Conservation (phyloP, 768 basidiomycete species). For the Multifurca ochricompacta region DNA sequence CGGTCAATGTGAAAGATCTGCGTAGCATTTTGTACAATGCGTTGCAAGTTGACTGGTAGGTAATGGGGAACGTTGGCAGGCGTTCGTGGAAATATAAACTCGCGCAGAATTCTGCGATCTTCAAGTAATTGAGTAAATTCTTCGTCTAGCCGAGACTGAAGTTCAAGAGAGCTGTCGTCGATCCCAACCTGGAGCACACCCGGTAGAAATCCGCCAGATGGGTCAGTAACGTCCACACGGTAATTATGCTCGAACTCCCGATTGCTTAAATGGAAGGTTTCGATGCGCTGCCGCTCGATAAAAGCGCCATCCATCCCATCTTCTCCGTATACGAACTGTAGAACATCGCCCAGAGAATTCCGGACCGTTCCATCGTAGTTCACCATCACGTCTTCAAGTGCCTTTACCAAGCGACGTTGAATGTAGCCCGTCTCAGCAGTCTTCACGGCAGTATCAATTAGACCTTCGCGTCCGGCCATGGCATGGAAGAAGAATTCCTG, state of each 20-base stretch:
- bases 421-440: constrained; percentile 99
- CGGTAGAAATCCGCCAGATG: constrained; percentile 66
- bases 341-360: constrained; percentile 92
- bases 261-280: constrained; percentile 78
- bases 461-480: constrained; percentile 98
- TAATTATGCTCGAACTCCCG: constrained; percentile 84
- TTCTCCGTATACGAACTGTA: constrained; percentile 96
- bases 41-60: constrained; percentile 90
- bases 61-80: constrained; percentile 70
- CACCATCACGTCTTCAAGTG: constrained; percentile 94
- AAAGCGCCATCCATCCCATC: constrained; percentile 99
- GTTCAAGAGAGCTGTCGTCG: constrained; percentile 72
- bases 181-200: constrained; percentile 82
- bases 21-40: constrained; percentile 89
- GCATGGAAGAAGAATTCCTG: constrained; percentile 99
- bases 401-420: constrained; percentile 96
- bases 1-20: constrained; percentile 98
- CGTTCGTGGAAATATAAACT: constrained; percentile 73
- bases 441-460: constrained; percentile 99
- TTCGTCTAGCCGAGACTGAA: constrained; percentile 80
- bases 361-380: constrained; percentile 97
- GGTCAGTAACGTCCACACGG: constrained; percentile 90
- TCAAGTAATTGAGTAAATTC: constrained; percentile 56
- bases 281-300: constrained; percentile 92
- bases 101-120: constrained; percentile 74